Conservation (phyloP, 2,329 filamentous ascomycete genomes). For the Pyrenophora teres region DNA sequence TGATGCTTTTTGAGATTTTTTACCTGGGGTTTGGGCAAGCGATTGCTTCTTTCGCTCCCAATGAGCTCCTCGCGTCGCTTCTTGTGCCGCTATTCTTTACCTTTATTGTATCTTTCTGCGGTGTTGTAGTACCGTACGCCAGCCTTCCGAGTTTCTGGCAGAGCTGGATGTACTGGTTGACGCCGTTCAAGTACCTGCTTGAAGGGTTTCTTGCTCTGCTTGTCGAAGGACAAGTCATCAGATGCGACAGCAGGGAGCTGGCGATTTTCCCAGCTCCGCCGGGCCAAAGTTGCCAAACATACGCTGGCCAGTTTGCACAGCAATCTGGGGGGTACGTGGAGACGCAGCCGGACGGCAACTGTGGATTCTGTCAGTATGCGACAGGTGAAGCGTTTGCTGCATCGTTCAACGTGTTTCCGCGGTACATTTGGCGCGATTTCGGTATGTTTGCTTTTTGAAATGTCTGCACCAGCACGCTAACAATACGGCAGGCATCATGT, state of each 20-base stretch:
- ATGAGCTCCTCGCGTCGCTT: constrained; percentile 68
- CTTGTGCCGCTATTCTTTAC: constrained; percentile 72
- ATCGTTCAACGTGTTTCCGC: constrained; percentile 64
- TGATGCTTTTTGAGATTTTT: constrained; percentile 70
- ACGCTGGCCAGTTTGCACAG: constrained; percentile 59
- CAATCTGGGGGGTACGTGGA: constrained; percentile 65
- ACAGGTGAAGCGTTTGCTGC: constrained; percentile 63
- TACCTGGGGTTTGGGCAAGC: constrained; percentile 69
- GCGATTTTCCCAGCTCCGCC: constrained; percentile 65
- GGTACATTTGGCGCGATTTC: constrained; percentile 68
- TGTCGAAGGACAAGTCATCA: constrained; percentile 60
- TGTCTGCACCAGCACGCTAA: constrained; percentile 9
- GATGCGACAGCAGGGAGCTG: constrained; percentile 62
- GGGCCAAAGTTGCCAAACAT: constrained; percentile 64
- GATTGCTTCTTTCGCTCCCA: constrained; percentile 69
- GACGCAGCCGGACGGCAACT: constrained; percentile 60
- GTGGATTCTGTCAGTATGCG: constrained; percentile 67
- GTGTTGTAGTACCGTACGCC: constrained; percentile 71
- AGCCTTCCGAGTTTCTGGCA: constrained; percentile 70
- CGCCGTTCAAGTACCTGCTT: constrained; percentile 70
- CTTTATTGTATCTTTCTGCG: constrained; percentile 73
- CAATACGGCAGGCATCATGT: constrained; percentile 29
- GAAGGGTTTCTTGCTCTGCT: constrained; percentile 64
- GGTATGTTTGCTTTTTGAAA: constrained; percentile 55
- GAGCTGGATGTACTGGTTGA: constrained; percentile 56